phyloP scores from a whole-genome alignment of 495 filamentous ascomycete species.

The Aspergillus baeticus region DNA sequence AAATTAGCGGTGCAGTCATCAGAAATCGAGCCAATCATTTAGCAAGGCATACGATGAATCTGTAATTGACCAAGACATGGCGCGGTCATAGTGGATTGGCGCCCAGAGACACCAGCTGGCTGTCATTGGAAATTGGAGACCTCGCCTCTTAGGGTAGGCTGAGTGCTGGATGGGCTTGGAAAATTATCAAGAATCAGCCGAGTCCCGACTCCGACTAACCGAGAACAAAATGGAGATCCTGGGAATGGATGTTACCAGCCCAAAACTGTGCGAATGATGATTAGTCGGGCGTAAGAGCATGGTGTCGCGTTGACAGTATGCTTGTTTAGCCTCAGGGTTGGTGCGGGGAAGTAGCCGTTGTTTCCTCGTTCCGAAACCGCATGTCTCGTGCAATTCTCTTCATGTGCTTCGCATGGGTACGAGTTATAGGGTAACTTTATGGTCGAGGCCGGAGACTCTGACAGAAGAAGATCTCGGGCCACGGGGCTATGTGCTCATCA shows the following conservation, averaged over 20 bases:
- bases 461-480: too few species aligned
- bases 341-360: not conserved
- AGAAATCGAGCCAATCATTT: not conserved
- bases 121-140: too few species aligned
- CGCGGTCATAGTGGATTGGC: constrained; percentile 4
- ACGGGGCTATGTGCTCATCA: too few species aligned
- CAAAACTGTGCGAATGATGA: not conserved
- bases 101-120: constrained; percentile 1
- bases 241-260: too few species aligned
- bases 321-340: not conserved
- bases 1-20: not conserved
- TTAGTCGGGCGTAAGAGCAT: not conserved
- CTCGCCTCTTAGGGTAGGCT: too few species aligned
- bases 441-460: too few species aligned
- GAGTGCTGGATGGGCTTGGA: not conserved
- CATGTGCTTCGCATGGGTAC: not conserved
- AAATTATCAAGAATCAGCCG: too few species aligned
- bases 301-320: not conserved
- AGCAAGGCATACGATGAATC: not conserved
- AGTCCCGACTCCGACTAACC: too few species aligned
- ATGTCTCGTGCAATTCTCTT: not conserved
- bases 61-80: not conserved
- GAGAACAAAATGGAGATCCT: too few species aligned
- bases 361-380: constrained; percentile 5
- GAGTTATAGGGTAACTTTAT: not conserved